These are phyloP conservation scores for Yarrowia deformans DNA, from an alignment of 805 yeast species.

Conservation along the genomic window DNA sequence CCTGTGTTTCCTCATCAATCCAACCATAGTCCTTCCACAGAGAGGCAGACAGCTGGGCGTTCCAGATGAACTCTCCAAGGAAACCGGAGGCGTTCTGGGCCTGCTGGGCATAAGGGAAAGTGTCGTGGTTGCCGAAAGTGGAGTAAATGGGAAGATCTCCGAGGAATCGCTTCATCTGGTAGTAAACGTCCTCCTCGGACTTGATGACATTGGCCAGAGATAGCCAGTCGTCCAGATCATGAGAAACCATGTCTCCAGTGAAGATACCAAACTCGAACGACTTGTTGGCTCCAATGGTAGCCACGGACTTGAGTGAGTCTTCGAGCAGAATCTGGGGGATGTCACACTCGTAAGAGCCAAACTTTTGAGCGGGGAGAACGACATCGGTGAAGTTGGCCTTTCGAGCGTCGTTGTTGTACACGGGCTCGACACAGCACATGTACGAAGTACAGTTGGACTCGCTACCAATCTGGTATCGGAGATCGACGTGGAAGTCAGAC, in stretches of 20 bases:
- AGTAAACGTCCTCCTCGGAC: conserved; percentile 61
- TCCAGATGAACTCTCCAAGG: conserved; percentile 56
- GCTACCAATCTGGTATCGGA: conserved; percentile 57
- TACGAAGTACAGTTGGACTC: conserved; percentile 56
- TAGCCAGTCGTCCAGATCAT: conserved; percentile 57
- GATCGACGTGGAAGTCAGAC: conserved; percentile 69
- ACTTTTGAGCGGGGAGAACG: conserved; percentile 64
- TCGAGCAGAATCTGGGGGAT: conserved; percentile 69
- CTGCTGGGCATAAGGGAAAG: conserved; percentile 73
- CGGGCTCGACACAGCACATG: conserved; percentile 62
- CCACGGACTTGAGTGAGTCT: conserved; percentile 59
- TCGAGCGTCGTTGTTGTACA: conserved; percentile 36
- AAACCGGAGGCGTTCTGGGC: conserved; percentile 62
- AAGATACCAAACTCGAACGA: conserved; percentile 68
- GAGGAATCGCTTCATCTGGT: conserved; percentile 61
- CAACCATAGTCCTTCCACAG: conserved; percentile 59
- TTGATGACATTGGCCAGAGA: conserved; percentile 57
- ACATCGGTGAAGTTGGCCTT: conserved; percentile 41
- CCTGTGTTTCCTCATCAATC: conserved; percentile 51
- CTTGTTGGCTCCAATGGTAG: conserved; percentile 50
- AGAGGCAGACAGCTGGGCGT: conserved; percentile 58
- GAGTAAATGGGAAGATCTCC: conserved; percentile 65
- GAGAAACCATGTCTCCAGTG: conserved; percentile 80
- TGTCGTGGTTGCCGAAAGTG: conserved; percentile 74
- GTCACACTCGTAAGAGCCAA: conserved; percentile 70